phyloP scores from a whole-genome alignment of 2,329 filamentous ascomycete genomes.

The Scorias spongiosa region DNA sequence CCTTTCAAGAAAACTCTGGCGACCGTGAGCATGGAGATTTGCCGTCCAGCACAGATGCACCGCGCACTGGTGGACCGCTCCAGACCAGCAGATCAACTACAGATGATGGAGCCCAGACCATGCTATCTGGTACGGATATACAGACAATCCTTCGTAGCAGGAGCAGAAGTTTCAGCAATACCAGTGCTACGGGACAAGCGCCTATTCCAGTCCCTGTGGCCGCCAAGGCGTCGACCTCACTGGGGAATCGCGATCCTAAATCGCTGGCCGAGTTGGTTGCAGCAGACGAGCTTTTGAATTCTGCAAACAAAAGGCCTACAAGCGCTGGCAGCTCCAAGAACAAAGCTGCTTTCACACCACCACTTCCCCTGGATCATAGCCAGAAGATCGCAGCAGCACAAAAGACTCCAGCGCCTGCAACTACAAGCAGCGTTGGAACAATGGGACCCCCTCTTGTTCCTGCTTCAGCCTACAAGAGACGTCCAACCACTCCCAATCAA shows the following conservation, averaged over 20 bases:
- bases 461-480: slow-evolving; percentile 52
- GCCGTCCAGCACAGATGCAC: slow-evolving; percentile 1
- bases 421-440: slow-evolving; percentile 17
- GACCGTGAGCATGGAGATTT: too few relatives aligned
- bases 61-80: slow-evolving; percentile 3
- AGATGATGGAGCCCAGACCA: slow-evolving; percentile 69
- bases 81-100: slow-evolving; percentile 14
- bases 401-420: slow-evolving; percentile 35
- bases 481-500: slow-evolving; percentile 14
- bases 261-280: slow-evolving; percentile 5
- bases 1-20: too few relatives aligned
- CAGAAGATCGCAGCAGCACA: slow-evolving; percentile 64
- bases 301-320: slow-evolving; percentile 39
- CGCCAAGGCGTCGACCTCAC: not conserved
- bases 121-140: slow-evolving; percentile 67
- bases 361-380: slow-evolving; percentile 68
- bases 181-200: not conserved
- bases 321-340: slow-evolving; percentile 53
- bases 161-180: slow-evolving; percentile 5
- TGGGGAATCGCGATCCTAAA: slow-evolving; percentile 2
- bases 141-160: slow-evolving; percentile 56
- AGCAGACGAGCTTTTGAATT: slow-evolving; percentile 1
- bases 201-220: not conserved
- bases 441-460: slow-evolving; percentile 83
- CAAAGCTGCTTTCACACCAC: slow-evolving; percentile 41